Conservation (phyloP, 805 yeast genomes). For the Millerozyma acaciae region DNA sequence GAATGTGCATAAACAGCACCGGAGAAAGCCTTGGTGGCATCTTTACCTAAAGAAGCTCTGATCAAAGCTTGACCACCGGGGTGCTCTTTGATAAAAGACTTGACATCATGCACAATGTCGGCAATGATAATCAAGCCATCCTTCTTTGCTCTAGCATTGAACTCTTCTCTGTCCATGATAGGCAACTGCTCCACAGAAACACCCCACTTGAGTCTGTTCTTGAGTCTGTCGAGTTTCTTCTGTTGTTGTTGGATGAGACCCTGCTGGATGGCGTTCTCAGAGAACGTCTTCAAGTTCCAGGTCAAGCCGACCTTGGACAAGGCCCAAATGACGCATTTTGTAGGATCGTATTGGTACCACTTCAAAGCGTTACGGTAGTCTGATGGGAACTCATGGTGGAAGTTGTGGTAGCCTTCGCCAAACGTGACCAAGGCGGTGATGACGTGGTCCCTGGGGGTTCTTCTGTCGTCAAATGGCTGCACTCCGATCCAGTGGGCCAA, state of each 20-base stretch:
- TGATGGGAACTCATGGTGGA: slow-evolving; percentile 87
- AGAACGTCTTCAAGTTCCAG: slow-evolving; percentile 68
- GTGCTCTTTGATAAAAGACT: slow-evolving; percentile 65
- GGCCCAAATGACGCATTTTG: slow-evolving; percentile 58
- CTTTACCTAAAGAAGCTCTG: slow-evolving; percentile 71
- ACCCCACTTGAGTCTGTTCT: slow-evolving; percentile 71
- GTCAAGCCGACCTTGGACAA: slow-evolving; percentile 66
- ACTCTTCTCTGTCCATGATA: slow-evolving; percentile 67
- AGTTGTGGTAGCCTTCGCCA: slow-evolving; percentile 88
- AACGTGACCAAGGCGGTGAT: slow-evolving; percentile 78
- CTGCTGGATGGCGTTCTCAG: slow-evolving; percentile 78
- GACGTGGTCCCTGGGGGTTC: slow-evolving; percentile 83
- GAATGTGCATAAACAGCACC: slow-evolving; percentile 86
- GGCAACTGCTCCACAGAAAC: slow-evolving; percentile 62
- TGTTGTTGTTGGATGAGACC: slow-evolving; percentile 81
- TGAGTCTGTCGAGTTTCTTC: slow-evolving; percentile 66
- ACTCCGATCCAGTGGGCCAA: slow-evolving; percentile 83
- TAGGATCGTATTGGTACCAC: slow-evolving; percentile 88
- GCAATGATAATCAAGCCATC: slow-evolving; percentile 66
- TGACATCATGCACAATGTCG: slow-evolving; percentile 77
- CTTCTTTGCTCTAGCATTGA: slow-evolving; percentile 46
- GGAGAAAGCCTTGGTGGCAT: slow-evolving; percentile 78
- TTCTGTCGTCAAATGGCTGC: slow-evolving; percentile 83
- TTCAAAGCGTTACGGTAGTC: slow-evolving; percentile 84
- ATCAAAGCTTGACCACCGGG: slow-evolving; percentile 82